Evolutionary conservation across 345 rosid species (phyloP).

Genomic region (Anacardium occidentale): DNA sequence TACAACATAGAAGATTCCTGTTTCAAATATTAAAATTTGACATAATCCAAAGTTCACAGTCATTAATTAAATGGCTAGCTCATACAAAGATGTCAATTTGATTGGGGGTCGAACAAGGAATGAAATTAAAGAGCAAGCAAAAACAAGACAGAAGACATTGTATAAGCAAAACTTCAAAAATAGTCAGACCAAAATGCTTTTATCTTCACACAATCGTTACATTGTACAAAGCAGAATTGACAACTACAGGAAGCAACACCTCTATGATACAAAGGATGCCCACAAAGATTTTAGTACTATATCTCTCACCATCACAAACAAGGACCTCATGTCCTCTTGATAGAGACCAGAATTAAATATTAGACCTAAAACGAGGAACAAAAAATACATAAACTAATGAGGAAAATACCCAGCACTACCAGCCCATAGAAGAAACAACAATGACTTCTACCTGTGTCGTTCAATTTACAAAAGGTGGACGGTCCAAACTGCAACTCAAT

Average conservation of each 20-base stretch:
- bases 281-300: conserved; percentile 24
- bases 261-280: conserved; percentile 55
- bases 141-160: not conserved
- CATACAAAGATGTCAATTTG: no score
- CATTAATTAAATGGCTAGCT: no score
- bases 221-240: conserved; percentile 35
- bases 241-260: conserved; percentile 43
- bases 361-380: conserved; percentile 30
- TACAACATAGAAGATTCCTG: no score
- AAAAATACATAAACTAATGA: conserved; percentile 33
- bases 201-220: conserved; percentile 44
- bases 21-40: no score
- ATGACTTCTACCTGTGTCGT: conserved; percentile 39
- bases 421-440: conserved; percentile 32
- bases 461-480: conserved; percentile 48
- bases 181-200: conserved; percentile 31
- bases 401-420: conserved; percentile 41
- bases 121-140: no score
- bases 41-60: no score
- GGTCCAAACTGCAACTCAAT: conserved; percentile 25
- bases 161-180: conserved; percentile 19
- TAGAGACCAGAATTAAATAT: conserved; percentile 17
- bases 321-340: conserved; percentile 22
- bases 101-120: no score
- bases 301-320: conserved; percentile 37